phyloP scores from a whole-genome alignment of 2,329 filamentous ascomycete genomes.

The Akanthomyces lecanii region DNA sequence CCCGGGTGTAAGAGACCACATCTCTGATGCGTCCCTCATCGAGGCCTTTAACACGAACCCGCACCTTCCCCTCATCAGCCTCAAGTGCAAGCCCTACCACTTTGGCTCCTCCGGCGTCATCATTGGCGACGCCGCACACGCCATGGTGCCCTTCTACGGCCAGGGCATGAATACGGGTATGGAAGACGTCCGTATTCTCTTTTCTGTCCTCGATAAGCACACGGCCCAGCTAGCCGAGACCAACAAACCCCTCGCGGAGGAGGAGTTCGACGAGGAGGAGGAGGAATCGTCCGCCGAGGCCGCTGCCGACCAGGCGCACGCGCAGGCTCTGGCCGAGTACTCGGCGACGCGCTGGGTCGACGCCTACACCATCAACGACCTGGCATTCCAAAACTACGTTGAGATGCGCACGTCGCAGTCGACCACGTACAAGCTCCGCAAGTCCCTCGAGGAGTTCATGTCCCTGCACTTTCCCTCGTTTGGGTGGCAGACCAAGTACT shows the following conservation, averaged over 20 bases:
- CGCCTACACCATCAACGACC: conserved; percentile 84
- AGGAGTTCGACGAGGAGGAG: background rate
- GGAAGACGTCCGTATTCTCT: conserved; percentile 88
- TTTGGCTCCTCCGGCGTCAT: conserved; percentile 74
- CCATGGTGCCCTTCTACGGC: conserved; percentile 97
- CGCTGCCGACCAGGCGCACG: conserved; percentile 52
- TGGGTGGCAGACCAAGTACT: conserved; percentile 91
- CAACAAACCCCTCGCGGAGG: conserved; percentile 35
- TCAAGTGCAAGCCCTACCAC: conserved; percentile 90
- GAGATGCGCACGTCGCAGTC: conserved; percentile 91
- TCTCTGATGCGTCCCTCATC: conserved; percentile 62
- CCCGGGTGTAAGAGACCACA: conserved; percentile 74
- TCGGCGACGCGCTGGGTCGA: conserved; percentile 69
- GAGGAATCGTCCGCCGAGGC: conserved; percentile 28
- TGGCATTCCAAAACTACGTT: conserved; percentile 84
- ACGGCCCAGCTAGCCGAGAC: conserved; percentile 38
- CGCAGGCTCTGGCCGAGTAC: conserved; percentile 69
- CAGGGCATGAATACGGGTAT: conserved; percentile 97
- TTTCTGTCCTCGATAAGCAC: conserved; percentile 72
- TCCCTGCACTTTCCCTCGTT: conserved; percentile 69
- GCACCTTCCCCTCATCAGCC: conserved; percentile 85
- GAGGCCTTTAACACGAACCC: conserved; percentile 76
- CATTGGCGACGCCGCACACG: conserved; percentile 89
- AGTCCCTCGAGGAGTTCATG: conserved; percentile 79
- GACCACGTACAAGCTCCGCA: conserved; percentile 72